phyloP scores from a whole-genome alignment of 257 asterid species.

The Rehmannia glutinosa region DNA sequence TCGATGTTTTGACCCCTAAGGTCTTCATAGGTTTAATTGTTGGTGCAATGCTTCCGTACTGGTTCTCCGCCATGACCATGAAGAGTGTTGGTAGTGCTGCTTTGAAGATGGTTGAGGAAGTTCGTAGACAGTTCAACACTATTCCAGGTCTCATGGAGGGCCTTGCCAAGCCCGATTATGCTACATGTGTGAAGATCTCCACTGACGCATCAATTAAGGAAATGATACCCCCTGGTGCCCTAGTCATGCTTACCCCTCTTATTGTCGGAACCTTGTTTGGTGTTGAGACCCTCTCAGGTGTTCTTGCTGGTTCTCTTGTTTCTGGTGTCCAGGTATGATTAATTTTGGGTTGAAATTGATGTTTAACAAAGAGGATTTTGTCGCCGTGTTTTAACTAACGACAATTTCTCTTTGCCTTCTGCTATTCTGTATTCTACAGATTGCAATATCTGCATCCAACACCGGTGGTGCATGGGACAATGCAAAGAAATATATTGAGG shows the following conservation, averaged over 20 bases:
- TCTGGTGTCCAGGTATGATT: conserved; percentile 86
- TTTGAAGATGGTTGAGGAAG: conserved; percentile 92
- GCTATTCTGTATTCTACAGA: conserved; percentile 14
- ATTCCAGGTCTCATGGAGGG: conserved; percentile 95
- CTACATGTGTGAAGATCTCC: conserved; percentile 85
- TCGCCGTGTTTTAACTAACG: not conserved
- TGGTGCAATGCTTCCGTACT: conserved; percentile 93
- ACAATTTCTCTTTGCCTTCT: not conserved
- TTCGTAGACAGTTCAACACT: conserved; percentile 77
- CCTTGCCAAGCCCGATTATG: conserved; percentile 68
- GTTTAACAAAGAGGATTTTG: not conserved
- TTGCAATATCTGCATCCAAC: conserved; percentile 75
- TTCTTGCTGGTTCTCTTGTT: conserved; percentile 88
- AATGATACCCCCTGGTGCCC: conserved; percentile 92
- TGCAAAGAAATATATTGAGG: conserved; percentile 74
- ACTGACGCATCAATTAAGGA: conserved; percentile 90
- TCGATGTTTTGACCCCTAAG: conserved; percentile 79
- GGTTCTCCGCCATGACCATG: conserved; percentile 99
- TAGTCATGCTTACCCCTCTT: conserved; percentile 91
- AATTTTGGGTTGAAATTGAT: not conserved
- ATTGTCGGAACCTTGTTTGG: conserved; percentile 79
- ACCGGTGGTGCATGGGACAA: conserved; percentile 80
- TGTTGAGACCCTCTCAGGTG: conserved; percentile 92
- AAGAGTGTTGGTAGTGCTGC: conserved; percentile 95
- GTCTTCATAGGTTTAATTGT: conserved; percentile 81